Conservation (phyloP, 352 stramenopile species). For the Thalassiosira mediterranea region DNA sequence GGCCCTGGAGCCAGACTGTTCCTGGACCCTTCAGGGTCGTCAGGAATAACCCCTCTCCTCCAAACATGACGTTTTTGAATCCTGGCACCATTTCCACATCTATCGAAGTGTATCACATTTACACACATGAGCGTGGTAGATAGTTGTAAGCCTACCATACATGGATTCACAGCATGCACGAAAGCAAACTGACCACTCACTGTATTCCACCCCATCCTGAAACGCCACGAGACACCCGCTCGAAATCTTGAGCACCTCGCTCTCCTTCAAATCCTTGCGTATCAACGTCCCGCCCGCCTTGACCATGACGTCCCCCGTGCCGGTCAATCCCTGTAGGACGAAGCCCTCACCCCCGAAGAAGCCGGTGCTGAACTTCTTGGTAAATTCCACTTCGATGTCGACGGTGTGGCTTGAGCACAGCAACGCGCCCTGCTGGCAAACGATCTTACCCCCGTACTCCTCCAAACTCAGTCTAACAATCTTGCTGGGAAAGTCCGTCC, state of each 20-base stretch:
- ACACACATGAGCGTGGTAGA: too few relatives aligned
- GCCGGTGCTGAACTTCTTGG: slow-evolving; percentile 88
- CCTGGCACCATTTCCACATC: slow-evolving; percentile 87
- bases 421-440: slow-evolving; percentile 93
- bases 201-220: slow-evolving; percentile 66
- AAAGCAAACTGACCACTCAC: too few relatives aligned
- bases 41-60: slow-evolving; percentile 93
- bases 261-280: slow-evolving; percentile 85
- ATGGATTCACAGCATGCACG: too few relatives aligned
- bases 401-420: slow-evolving; percentile 90
- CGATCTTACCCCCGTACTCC: slow-evolving; percentile 89
- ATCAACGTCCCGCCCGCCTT: slow-evolving; percentile 89
- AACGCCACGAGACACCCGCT: slow-evolving; percentile 92
- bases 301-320: slow-evolving; percentile 84
- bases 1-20: slow-evolving; percentile 91
- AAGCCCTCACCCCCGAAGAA: slow-evolving; percentile 96
- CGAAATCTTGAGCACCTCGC: slow-evolving; percentile 90
- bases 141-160: too few relatives aligned
- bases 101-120: too few relatives aligned
- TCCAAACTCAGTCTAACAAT: slow-evolving; percentile 90
- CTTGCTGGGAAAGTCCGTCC: slow-evolving; percentile 88
- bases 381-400: slow-evolving; percentile 93
- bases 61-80: slow-evolving; percentile 94
- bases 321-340: slow-evolving; percentile 89
- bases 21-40: slow-evolving; percentile 92